These are phyloP conservation scores for Rhizopogon vulgaris DNA, from an alignment of 768 basidiomycete species.

Conservation along the genomic window DNA sequence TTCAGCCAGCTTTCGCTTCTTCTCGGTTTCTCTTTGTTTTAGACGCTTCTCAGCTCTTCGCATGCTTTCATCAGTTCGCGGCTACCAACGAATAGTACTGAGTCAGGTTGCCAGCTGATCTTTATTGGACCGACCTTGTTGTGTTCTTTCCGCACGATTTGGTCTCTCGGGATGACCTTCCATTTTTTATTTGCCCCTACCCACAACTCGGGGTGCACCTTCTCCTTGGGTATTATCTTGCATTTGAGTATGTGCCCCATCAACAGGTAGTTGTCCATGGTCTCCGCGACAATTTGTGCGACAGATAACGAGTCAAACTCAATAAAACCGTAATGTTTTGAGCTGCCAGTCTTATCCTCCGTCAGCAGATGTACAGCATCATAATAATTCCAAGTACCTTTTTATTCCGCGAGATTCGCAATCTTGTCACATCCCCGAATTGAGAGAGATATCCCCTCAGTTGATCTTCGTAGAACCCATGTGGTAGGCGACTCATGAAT, in stretches of 20 bases:
- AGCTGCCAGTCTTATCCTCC: constrained; percentile 71
- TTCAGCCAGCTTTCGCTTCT: constrained; percentile 73
- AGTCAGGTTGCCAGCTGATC: not conserved
- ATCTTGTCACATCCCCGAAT: constrained; percentile 84
- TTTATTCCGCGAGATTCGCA: constrained; percentile 91
- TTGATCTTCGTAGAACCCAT: constrained; percentile 97
- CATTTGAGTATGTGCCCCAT: constrained; percentile 92
- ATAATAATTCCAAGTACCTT: constrained; percentile 43
- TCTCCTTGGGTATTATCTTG: constrained; percentile 81
- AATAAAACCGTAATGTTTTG: constrained; percentile 96
- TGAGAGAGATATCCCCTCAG: constrained; percentile 91
- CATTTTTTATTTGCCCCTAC: constrained; percentile 95
- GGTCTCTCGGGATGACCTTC: constrained; percentile 67
- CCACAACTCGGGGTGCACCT: constrained; percentile 94
- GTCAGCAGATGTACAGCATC: not conserved
- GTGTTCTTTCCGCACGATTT: constrained; percentile 65
- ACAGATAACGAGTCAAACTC: constrained; percentile 89
- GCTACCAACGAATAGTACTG: constrained; percentile 31
- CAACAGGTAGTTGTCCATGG: constrained; percentile 98
- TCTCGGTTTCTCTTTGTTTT: constrained; percentile 46
- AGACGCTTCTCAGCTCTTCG: constrained; percentile 59
- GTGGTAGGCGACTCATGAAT: constrained; percentile 86
- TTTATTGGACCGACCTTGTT: constrained; percentile 63
- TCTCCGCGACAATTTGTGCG: constrained; percentile 93
- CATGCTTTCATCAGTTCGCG: constrained; percentile 68